Evolutionary conservation across 129 eudicot genomes (phyloP), one percentile per base, ranked within the genome.

Genomic region (Helichrysum umbraculigerum): DNA sequence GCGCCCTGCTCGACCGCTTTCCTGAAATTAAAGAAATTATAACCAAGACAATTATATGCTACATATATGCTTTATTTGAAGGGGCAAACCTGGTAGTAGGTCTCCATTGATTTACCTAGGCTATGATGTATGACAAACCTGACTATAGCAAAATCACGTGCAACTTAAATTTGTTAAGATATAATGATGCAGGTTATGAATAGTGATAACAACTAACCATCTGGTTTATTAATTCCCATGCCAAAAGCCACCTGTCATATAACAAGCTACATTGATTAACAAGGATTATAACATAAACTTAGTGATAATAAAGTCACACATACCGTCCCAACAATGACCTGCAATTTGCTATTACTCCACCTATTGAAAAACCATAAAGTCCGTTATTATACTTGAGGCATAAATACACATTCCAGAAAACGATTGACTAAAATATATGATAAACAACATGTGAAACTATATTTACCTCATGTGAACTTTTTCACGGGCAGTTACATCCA

Each of bases 91-190:
- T 94, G 98, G 66, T 94, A 94, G 78, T 94, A 94, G 25, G 98
- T 94, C 87, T 94, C 98, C 98, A 94, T 94, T 77, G 98, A 94
- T 88, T 94, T 94, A 88, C 98, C 92, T 58, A 94, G 83, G 75
- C 97, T 94, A 83, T 94, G 98, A 87, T 94, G 98, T 71, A 94
- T 83, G 83, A 94, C 98, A 84, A 94, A 94, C 91, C 98, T 94
- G 97, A 94, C 98, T 91, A 84, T 81, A 88, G 74, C 81, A 80
- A 88, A 76, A 71, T 56, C 74, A 20, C 60, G 22, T 32, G 70
- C 39, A 77, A 70, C 79, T 75, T 80, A 47, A 42, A 51, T 25
- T 25, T 25, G 28, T 25, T 25, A 25, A 25, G 28, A n/a, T 9
- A 77, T 25, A 37, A 50, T 56, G 56, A 81, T 54, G 42, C 10